These are phyloP conservation scores for Candida cerambycidarum DNA, from an alignment of 805 yeast genomes.

Conservation along the genomic window DNA sequence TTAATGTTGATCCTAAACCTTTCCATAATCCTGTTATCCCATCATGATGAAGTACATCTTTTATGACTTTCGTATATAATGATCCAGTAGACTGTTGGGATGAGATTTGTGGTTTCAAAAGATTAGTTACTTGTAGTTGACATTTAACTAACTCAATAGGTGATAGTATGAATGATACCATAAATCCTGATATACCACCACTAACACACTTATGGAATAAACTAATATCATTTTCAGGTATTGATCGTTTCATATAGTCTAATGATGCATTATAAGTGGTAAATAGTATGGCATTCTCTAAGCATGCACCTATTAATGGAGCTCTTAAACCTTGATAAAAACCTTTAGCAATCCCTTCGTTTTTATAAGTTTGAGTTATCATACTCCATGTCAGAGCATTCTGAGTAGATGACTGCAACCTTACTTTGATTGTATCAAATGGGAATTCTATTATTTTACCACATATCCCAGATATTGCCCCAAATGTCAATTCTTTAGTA, in stretches of 20 bases:
- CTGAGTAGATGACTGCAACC: slow-evolving; percentile 64
- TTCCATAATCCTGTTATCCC: slow-evolving; percentile 82
- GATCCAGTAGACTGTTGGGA: neutral
- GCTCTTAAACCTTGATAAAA: slow-evolving; percentile 79
- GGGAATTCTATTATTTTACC: slow-evolving; percentile 91
- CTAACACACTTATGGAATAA: slow-evolving; percentile 52
- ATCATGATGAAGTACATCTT: slow-evolving; percentile 41
- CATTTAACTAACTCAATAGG: slow-evolving; percentile 94
- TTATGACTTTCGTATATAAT: slow-evolving; percentile 32
- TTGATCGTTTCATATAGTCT: slow-evolving; percentile 24
- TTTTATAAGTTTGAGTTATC: slow-evolving; percentile 54
- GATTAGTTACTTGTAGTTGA: slow-evolving; percentile 67
- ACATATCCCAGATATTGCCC: slow-evolving; percentile 70
- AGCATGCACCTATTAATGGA: slow-evolving; percentile 86
- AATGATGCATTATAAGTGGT: slow-evolving; percentile 51
- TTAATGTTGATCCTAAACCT: slow-evolving; percentile 78
- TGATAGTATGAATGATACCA: slow-evolving; percentile 79
- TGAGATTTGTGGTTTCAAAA: slow-evolving; percentile 10
- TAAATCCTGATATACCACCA: slow-evolving; percentile 82
- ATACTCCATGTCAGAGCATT: slow-evolving; percentile 53
- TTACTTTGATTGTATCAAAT: slow-evolving; percentile 87
- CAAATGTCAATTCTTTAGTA: slow-evolving; percentile 44
- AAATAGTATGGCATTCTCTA: slow-evolving; percentile 82
- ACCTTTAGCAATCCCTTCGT: slow-evolving; percentile 72
- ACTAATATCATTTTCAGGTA: slow-evolving; percentile 25